phyloP scores from a whole-genome alignment of 2,329 filamentous ascomycete genomes.

The Xylaria digitata region DNA sequence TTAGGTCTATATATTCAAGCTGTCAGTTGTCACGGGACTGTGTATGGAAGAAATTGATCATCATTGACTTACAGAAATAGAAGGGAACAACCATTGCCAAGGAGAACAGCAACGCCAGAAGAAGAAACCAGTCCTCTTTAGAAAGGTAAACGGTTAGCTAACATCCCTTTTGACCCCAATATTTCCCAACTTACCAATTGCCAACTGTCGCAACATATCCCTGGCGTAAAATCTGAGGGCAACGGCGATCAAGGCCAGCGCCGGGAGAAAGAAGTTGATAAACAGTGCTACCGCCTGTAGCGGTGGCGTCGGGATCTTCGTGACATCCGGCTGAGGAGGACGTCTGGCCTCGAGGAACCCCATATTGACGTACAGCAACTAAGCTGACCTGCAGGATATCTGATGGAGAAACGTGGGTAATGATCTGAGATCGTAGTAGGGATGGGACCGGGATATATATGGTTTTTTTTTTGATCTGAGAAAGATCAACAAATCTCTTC shows the following conservation, averaged over 20 bases:
- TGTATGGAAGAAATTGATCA: too few species aligned
- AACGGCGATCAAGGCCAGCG: constrained; percentile 46
- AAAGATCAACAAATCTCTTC: too few species aligned
- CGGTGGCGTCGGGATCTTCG: constrained; percentile 50
- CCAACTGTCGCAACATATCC: constrained; percentile 44
- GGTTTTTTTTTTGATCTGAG: neutral
- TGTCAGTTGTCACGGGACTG: neutral
- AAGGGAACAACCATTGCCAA: constrained; percentile 41
- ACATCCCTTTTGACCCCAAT: neutral
- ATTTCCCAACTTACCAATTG: constrained; percentile 40
- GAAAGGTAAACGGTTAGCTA: constrained; percentile 11
- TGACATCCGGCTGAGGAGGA: constrained; percentile 43
- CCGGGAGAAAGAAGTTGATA: constrained; percentile 51
- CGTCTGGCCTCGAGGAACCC: constrained; percentile 24
- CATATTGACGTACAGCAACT: constrained; percentile 23
- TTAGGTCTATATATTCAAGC: constrained; percentile 39
- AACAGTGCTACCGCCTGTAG: constrained; percentile 49
- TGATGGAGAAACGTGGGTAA: neutral
- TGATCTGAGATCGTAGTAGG: constrained; percentile 3
- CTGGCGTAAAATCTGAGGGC: constrained; percentile 47
- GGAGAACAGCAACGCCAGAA: constrained; percentile 43
- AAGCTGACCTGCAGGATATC: constrained; percentile 8
- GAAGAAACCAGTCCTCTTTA: constrained; percentile 47
- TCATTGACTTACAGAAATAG: constrained; percentile 45
- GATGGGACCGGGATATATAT: constrained; percentile 9